These are phyloP conservation scores for Psilocybe tampanensis DNA, from an alignment of 768 basidiomycete species.

Conservation along the genomic window DNA sequence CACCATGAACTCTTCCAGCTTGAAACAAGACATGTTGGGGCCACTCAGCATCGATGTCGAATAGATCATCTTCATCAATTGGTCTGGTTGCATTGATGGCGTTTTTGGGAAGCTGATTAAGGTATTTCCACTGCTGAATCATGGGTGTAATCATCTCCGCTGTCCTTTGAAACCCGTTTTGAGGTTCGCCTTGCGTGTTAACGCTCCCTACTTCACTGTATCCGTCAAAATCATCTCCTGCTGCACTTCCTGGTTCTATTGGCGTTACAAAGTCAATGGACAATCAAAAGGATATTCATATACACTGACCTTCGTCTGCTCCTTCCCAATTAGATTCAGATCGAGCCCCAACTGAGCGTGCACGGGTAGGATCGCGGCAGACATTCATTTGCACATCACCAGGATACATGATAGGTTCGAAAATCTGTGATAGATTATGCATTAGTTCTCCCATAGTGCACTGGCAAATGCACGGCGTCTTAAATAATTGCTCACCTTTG, in stretches of 20 bases:
- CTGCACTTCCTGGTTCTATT: conserved; percentile 8
- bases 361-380: background rate
- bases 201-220: too few species aligned
- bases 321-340: conserved; percentile 13
- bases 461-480: too few species aligned
- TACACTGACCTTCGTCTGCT: conserved; percentile 16
- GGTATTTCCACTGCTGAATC: conserved; percentile 10
- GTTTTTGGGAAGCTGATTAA: conserved; percentile 10
- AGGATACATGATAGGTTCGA: conserved; percentile 14
- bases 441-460: too few species aligned
- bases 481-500: conserved; percentile 37
- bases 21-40: conserved; percentile 9
- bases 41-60: conserved; percentile 10
- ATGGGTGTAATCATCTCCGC: conserved; percentile 1
- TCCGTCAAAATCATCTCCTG: background rate
- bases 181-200: background rate
- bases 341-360: conserved; percentile 1
- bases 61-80: conserved; percentile 23
- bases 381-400: conserved; percentile 13
- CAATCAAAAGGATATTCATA: background rate
- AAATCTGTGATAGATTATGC: conserved; percentile 3
- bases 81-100: conserved; percentile 12
- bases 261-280: background rate
- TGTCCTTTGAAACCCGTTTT: conserved; percentile 7
- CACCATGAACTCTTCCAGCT: conserved; percentile 14